Percentiles rank a stretch among this genome's conserved stretches.
These are phyloP conservation scores for Nothopassalora personata DNA, from an alignment of 2,329 filamentous ascomycete species.

Conservation along the genomic window DNA sequence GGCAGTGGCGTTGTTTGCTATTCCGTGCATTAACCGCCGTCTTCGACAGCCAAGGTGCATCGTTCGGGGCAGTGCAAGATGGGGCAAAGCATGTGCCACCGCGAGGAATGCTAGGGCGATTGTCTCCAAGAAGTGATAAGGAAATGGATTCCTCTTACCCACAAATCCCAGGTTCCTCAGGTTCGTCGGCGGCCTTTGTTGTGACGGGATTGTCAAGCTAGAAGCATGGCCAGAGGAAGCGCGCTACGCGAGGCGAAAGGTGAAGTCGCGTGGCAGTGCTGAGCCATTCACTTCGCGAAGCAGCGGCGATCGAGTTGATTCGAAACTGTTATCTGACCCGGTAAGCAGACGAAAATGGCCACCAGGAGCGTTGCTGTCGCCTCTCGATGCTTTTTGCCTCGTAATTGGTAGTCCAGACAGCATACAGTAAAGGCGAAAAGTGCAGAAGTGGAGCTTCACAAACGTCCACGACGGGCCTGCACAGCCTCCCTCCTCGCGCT, in stretches of 20 bases:
- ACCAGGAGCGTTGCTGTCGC: neutral
- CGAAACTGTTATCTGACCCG: neutral
- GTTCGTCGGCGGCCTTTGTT: neutral
- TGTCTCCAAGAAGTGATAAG: neutral
- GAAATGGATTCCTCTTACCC: neutral
- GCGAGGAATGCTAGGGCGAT: neutral
- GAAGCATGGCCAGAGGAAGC: neutral
- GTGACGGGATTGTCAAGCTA: neutral
- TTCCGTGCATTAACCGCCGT: neutral
- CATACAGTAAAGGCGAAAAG: neutral
- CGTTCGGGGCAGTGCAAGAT: neutral
- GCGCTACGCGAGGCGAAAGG: neutral
- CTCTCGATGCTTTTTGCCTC: neutral
- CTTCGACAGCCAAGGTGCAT: neutral
- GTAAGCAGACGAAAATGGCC: neutral
- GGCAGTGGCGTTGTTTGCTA: neutral
- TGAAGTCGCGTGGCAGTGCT: constrained; percentile 1
- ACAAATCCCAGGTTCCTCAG: neutral
- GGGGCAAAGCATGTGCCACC: neutral
- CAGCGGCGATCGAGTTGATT: neutral
- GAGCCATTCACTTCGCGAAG: neutral
- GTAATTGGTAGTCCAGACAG: neutral
- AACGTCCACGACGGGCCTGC: neutral
- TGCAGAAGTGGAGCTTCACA: neutral
- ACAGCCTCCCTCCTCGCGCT: neutral